Evolutionary conservation across 768 basidiomycete genomes (phyloP), one percentile per base, ranked within the genome.

Genomic region (Auricularia sp.): DNA sequence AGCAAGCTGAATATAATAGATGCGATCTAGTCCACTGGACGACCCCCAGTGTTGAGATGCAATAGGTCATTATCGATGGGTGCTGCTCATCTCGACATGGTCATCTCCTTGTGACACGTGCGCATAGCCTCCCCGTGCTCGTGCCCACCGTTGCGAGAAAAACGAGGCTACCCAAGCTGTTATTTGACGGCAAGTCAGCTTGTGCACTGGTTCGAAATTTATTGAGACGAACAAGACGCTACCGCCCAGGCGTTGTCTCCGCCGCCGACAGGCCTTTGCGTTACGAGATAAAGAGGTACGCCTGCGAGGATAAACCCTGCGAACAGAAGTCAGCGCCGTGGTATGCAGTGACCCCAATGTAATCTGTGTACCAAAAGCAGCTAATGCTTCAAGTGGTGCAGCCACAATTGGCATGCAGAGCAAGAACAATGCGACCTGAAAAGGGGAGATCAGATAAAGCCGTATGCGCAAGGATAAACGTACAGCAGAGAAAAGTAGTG

Each of bases 341-440:
- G 29, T 29, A 29, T 29, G 29, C 29, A 29, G 29, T 29, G 29
- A 1, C 29, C 29, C 29, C 29, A 29, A 62, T 35, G 51, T 16
- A 44, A 11, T 14, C 1, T 24, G 77, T 83, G 65, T 69, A 94
- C 94, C 88, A 64, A 97, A 80, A 5, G 94, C 95, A 7, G 94
- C 87, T 5, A 91, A 73, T 0, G 95, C 94, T 73, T 96, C 89
- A 14, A 87, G 77, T 6, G 96, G 96, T 24, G 95, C 94, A 3
- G 96, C 96, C 65, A 95, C 88, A 62, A 96, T 81, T 1, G 95
- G 94, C 92, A 99, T 96, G 70, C 88, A 89, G 10, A 99, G 78
- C 63, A 98, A 79, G 76, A 95, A 95, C 62, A 94, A 77, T 2
- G 94, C 92, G 11, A 94, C 89, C 90, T 92, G 35, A 37, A 24